Evolutionary conservation across 306 rosid genomes (phyloP), one percentile per base, ranked within the genome.

Genomic region (Cicer arietinum): DNA sequence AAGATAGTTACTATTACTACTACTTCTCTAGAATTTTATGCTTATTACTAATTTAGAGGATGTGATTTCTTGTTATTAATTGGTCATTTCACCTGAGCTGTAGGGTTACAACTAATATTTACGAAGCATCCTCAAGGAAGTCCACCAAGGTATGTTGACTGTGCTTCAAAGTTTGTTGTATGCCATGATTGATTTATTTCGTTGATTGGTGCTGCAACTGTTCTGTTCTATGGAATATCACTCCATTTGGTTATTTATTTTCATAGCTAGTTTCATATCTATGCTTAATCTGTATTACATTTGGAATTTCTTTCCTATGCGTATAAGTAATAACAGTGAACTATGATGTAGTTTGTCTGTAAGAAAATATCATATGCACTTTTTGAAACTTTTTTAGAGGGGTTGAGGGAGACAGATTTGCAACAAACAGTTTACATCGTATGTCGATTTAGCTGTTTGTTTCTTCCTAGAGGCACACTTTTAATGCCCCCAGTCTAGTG

Each of bases 71-170:
- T 68, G 58, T 43, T 67, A 73, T 48, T 77, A 74, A 79, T 58
- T 77, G 56, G 64, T 64, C 59, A 43, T 76, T 77, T 82, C 43
- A 64, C 83, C 37, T 74, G 67, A 73, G 78, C 50, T 84, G 64
- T 86, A 94, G 94, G 94, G 84, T 76, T 81, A 84, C 76, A 77
- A 65, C 82, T 73, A 83, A 77, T 18, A 75, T 78, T 77, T 69
- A 81, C 74, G 65, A 30, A 41, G 62, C 84, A 61, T 57, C 86
- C 79, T 77, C 85, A 30, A 82, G 88, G 75, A 88, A 86, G 77
- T 82, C 87, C 79, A 48, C 57, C 69, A 87, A 80, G 89, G 97
- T 93, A 84, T 54, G 87, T 76, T 35, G 43, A 39, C 78, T 64
- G 45, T 52, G 43, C 48, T 78, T 60, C 54, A n/a, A 60, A 46